phyloP scores from a whole-genome alignment of 306 rosid genomes.

The Prunus campanulata region DNA sequence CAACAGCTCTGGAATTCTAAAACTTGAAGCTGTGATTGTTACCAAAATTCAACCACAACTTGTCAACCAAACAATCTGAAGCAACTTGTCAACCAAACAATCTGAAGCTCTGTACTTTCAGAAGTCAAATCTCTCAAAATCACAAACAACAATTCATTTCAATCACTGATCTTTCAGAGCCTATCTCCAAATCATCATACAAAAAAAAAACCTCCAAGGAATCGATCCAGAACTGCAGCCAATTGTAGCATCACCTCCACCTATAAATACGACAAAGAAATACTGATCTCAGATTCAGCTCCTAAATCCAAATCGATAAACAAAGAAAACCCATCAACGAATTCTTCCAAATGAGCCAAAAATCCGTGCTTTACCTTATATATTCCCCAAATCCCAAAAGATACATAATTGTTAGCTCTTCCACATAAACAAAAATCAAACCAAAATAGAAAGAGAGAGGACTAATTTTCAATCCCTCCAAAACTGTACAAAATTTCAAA shows the following conservation, averaged over 20 bases:
- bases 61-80: constrained; percentile 32
- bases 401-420: constrained; percentile 11
- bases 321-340: constrained; percentile 19
- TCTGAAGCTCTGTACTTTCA: constrained; percentile 14
- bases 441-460: constrained; percentile 10
- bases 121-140: constrained; percentile 12
- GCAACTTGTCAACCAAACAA: constrained; percentile 30
- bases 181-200: constrained; percentile 6
- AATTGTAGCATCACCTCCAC: constrained; percentile 33
- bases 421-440: constrained; percentile 21
- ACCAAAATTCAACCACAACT: constrained; percentile 28
- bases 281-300: constrained; percentile 10
- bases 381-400: constrained; percentile 15
- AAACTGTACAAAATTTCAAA: neutral
- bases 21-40: constrained; percentile 15
- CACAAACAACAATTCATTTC: constrained; percentile 14
- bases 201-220: constrained; percentile 26
- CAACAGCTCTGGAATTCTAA: constrained; percentile 15
- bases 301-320: constrained; percentile 26
- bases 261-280: constrained; percentile 30
- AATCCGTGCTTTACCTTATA: neutral
- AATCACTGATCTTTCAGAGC: constrained; percentile 18
- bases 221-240: constrained; percentile 30
- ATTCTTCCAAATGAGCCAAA: constrained; percentile 16
- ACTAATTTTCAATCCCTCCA: constrained; percentile 16